Base-by-base conservation (phyloP, 225 moss, liverwort and hornwort genomes). In the Marchantia paleacea region DNA sequence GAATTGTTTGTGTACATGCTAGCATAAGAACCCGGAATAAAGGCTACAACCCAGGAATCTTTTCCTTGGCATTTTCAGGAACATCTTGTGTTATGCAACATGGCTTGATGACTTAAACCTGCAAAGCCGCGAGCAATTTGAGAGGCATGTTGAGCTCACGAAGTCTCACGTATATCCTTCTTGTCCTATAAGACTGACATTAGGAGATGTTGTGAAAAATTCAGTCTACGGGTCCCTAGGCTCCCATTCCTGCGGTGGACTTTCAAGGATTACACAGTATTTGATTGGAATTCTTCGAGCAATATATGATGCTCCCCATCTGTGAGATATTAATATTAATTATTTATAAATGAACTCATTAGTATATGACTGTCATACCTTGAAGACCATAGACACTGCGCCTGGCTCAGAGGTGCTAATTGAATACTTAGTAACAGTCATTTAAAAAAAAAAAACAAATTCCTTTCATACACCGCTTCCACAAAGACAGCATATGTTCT, bases 11-110 rank as follows among this genome's bases (percentile, higher is more conserved):
- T 86, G 49, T 83, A 86, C 86, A 86, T 86, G 78, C 83, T 86
- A 22, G 86, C 86, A 79, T 86, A 86, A 65, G 86, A 83, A 63
- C 86, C 86, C 18, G 83, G 71, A 53, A 83, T 83, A 68, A 86
- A 6, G 86, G 83, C 86, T 83, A 86, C 15, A 86, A 83, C 64
- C 86, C 86, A 54, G 83, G 86, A 80, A 86, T 83, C 77, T 86
- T 83, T 19, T 80, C 81, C 61, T 85, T 79, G 0, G 81, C 55
- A 12, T 47, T 30, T 52, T 83, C 86, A 47, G 86, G 81, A 28
- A 86, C 80, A 81, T 86, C 86, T 58, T 83, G 70, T 39, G 83
- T 73, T 39, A 81, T 55, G 78, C 83, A 86, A 10, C 83, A 83
- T 48, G 86, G 86, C 74, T 86, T 83, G 69, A 86, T 86, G 8